Evolutionary conservation across 768 basidiomycete genomes (phyloP), one percentile per base, ranked within the genome.

Genomic region (Chalciporus sphaerocephalus): DNA sequence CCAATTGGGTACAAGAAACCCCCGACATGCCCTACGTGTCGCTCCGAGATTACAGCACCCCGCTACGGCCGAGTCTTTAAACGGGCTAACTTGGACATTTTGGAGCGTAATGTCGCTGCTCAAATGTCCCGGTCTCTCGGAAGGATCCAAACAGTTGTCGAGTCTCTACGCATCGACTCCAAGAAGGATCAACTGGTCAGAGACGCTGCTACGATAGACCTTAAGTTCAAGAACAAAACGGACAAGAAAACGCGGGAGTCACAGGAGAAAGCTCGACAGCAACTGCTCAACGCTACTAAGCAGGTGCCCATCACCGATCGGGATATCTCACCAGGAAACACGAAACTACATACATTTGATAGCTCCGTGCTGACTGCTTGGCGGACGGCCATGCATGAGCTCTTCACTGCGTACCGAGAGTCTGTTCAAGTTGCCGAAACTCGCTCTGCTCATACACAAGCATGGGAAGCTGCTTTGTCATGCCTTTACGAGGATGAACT

Each of bases 1-100:
- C 80, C 80, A 1, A 34, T 46, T 13, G 68, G 65, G 6, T 72
- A 66, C 56, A 63, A 22, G 33, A 44, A 53, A 32, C 75, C 76
- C 2, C 81, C 83, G 0, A 64, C 69, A 0, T 87, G 86, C 50
- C 85, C 85, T 0, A 76, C 74, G 5, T 87, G 85, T 57, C 77
- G 82, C 24, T 53, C 65, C 5, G 69, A 74, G 2, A 79, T 87
- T 47, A 79, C 74, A 1, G 67, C 76, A 2, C 74, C 71, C 4
- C 75, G 83, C 4, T 86, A 87, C 51, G 76, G 81, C 6, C 74
- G 83, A 3, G 63, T 78, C 27, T 72, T 71, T 56, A 87, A 86
- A 57, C 73, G 78, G 7, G 80, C 83, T 0, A 70, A 76, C 37
- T 64, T 88, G 37, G 83, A 85, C 50, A 77, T 86, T 6, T 54